Conservation (phyloP, 148 eudicot genomes). For the Vaccinium vitisidaea region DNA sequence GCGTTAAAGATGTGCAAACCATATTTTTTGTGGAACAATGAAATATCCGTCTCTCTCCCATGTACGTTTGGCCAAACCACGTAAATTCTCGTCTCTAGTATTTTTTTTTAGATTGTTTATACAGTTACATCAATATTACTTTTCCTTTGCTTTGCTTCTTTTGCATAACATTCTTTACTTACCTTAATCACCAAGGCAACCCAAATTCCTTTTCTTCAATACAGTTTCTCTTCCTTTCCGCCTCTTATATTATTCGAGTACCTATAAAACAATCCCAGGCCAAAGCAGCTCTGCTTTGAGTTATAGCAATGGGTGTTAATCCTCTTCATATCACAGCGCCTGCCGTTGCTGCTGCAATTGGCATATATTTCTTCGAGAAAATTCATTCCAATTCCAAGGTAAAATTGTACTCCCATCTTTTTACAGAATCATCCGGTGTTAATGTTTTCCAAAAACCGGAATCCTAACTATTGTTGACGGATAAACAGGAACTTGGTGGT, state of each 20-base stretch:
- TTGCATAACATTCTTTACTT: slow-evolving; percentile 15
- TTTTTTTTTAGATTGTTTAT: neutral
- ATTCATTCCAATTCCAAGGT: slow-evolving; percentile 9
- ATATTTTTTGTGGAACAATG: neutral
- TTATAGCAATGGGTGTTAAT: slow-evolving; percentile 8
- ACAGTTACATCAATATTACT: neutral
- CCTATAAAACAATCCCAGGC: neutral
- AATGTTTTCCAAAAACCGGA: neutral
- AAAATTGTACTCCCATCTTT: neutral
- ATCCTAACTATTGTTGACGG: neutral
- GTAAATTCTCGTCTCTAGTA: neutral
- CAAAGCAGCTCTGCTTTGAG: neutral
- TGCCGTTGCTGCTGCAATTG: slow-evolving; percentile 15
- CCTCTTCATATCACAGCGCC: slow-evolving; percentile 6
- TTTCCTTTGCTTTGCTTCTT: slow-evolving; percentile 4
- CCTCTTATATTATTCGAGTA: neutral
- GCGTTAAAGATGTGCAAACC: neutral
- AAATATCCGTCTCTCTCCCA: neutral
- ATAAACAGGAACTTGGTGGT: slow-evolving; percentile 9
- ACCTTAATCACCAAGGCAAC: slow-evolving; percentile 16
- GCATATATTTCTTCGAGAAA: slow-evolving; percentile 17
- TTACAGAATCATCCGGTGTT: neutral
- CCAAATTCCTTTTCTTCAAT: slow-evolving; percentile 5
- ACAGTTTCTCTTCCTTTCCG: neutral
- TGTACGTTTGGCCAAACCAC: neutral